Evolutionary conservation across 2,329 filamentous ascomycete genomes (phyloP), one percentile per base, ranked within the genome.

Genomic region (Seiridium unicorne): DNA sequence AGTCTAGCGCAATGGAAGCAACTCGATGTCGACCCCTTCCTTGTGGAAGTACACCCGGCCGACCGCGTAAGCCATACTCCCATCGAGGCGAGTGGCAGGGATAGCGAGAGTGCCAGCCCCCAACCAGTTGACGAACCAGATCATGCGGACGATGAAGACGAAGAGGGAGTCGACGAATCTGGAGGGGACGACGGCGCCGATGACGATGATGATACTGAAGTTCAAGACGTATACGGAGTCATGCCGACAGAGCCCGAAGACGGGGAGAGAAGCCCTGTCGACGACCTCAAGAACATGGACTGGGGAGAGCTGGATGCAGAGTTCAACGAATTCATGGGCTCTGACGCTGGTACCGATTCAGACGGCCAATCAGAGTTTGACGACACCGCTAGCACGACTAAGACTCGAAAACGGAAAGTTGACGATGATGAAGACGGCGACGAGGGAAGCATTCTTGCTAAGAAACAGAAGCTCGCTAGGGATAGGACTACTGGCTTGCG

Each of bases 1-100:
- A 96, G 89, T 59, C 86, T 98, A 64, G 89, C 87, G 34, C 89
- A 90, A 72, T 99, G 95, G 95, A 81, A 84, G 63, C 88, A 85
- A 60, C 79, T 96, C 9, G 88, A 95, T 59, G 93, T 97, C 72
- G 81, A 81, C 2, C 88, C 89, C 0, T 97, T 94, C 69, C 79
- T 90, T n/a, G 74, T 96, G 51, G 82, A 89, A n/a, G 82, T 93
- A 2, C 88, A 92, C 56, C 86, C 89, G 0, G 84, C 88, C 18
- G 89, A 92, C 66, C 81, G 85, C 11, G 76, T 73, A 11, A 72
- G 76, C 11, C 62, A 66, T 36, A 64, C 64, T 38, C 72, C 68
- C n/a, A 68, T 61, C 62, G 61, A 63, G 38, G 64, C 62, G 55
- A 68, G 71, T 56, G 71, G 69, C 26, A 54, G 48, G 18, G 48